Base-by-base conservation (phyloP, 306 rosid genomes). In the Carpinus viminea region DNA sequence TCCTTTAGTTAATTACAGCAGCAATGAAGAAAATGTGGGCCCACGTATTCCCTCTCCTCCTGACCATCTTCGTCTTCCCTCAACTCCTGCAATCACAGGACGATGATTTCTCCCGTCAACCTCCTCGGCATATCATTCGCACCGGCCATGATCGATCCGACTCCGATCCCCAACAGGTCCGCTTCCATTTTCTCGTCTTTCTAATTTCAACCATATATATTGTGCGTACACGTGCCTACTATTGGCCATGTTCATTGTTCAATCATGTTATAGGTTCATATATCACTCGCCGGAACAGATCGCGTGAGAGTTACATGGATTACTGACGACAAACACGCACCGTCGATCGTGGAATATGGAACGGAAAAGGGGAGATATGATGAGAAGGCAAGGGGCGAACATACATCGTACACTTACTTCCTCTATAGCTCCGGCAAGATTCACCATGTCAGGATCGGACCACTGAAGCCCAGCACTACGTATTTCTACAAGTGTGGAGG, bases 251-350 rank as follows among this genome's bases (percentile, higher is more conserved):
- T 60, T 26, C n/a, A 60, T 26, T 60, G 68, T 60, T 26, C n/a
- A 60, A 59, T 24, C 65, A 10, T 59, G 20, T 34, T 66, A 20
- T 8, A 92, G 96, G 96, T 92, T 28, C 97, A 92, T 75, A 80
- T 92, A 66, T 92, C 97, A 2, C 79, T 92, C 77, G 90, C 78
- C 82, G 97, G 93, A 11, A 79, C 74, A 38, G 92, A 90, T 31
- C 84, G 79, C 54, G 77, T 90, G 85, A 92, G 89, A 75, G 88
- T 92, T 60, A 86, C 97, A 31, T 92, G 97, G 97, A 73, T 89
- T 45, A 92, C 96, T 0, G 91, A 83, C 15, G 86, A 80, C 64
- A 76, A 77, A 34, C 79, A 83, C 12, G 52, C 76, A 0, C 48
- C 78, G 48, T 70, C 91, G 0, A 15, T 59, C 3, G 89, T 86